phyloP scores from a whole-genome alignment of 2,329 filamentous ascomycete genomes.

The Beauveria brongniartii region DNA sequence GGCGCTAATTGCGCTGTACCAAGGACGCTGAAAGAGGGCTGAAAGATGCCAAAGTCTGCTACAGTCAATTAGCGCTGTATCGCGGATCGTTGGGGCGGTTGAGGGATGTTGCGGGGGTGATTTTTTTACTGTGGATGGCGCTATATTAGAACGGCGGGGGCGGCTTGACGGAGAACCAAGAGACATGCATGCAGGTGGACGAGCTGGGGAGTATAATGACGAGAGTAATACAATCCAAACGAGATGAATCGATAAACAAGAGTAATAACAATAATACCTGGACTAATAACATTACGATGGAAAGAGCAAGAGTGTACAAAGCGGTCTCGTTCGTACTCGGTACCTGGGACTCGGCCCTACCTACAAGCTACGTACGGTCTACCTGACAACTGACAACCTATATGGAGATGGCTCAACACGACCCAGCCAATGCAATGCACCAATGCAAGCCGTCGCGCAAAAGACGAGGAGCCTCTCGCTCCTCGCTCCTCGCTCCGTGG shows the following conservation, averaged over 20 bases:
- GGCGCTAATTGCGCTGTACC: not conserved
- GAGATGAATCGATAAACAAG: not conserved
- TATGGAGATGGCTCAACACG: not conserved
- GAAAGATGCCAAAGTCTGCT: no score
- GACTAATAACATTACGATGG: not conserved
- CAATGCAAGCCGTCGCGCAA: conserved; percentile 6
- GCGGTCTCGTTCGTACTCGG: not conserved
- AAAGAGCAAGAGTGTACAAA: not conserved
- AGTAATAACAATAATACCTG: not conserved
- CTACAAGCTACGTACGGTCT: no score
- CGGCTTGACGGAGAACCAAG: not conserved
- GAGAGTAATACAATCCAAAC: not conserved
- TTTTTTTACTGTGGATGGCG: not conserved
- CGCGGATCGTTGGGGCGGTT: not conserved
- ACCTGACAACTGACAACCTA: no score
- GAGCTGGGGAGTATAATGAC: not conserved
- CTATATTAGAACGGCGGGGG: not conserved
- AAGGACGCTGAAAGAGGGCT: not conserved
- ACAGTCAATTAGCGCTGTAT: not conserved
- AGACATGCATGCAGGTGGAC: not conserved
- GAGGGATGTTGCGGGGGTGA: not conserved
- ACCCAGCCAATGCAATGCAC: conserved; percentile 6
- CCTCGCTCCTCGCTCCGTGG: no score
- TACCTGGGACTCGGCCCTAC: not conserved
- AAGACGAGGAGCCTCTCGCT: not conserved